A percentile compares a stretch with the other conserved stretches of the same genome.
Evolutionary conservation across 495 filamentous ascomycete species (phyloP).

Genomic region (Cairneyella variabilis): DNA sequence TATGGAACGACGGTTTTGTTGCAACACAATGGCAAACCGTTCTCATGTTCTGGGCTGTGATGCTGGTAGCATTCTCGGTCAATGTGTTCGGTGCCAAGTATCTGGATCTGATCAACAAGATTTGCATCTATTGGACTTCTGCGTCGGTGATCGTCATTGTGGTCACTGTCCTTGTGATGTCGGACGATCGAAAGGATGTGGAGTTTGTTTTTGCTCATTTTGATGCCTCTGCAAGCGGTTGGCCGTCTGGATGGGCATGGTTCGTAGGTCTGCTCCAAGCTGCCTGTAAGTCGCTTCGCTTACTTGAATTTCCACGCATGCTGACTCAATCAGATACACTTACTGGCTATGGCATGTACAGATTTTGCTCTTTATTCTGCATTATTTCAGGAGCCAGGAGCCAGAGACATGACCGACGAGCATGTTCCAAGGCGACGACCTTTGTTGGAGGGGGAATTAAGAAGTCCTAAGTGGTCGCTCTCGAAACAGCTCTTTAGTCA

Average conservation of each 20-base stretch:
- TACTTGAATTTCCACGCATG: slow-evolving; percentile 34
- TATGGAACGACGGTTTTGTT: slow-evolving; percentile 60
- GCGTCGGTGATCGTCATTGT: slow-evolving; percentile 58
- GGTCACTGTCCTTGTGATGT: slow-evolving; percentile 55
- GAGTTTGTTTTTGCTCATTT: slow-evolving; percentile 61
- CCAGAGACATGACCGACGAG: too few species aligned
- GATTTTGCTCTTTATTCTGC: too few species aligned
- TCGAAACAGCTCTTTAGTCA: too few species aligned
- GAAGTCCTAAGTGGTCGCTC: too few species aligned
- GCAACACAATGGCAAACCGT: slow-evolving; percentile 61
- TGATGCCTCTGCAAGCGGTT: slow-evolving; percentile 54
- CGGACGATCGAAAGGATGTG: slow-evolving; percentile 43
- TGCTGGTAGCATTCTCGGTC: slow-evolving; percentile 50
- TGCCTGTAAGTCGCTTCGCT: slow-evolving; percentile 1
- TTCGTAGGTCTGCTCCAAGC: slow-evolving; percentile 49
- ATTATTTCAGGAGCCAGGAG: too few species aligned
- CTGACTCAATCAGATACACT: slow-evolving; percentile 45
- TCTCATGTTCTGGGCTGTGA: slow-evolving; percentile 61
- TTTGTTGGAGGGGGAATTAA: too few species aligned
- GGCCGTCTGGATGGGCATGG: slow-evolving; percentile 50
- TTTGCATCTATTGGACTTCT: slow-evolving; percentile 64
- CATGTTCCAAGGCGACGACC: too few species aligned
- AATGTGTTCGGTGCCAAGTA: slow-evolving; percentile 56
- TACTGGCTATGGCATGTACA: slow-evolving; percentile 55
- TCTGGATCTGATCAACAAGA: slow-evolving; percentile 62